Base-by-base conservation (phyloP, 2,329 filamentous ascomycete species). In the Cephalotrichum gorgonifer region DNA sequence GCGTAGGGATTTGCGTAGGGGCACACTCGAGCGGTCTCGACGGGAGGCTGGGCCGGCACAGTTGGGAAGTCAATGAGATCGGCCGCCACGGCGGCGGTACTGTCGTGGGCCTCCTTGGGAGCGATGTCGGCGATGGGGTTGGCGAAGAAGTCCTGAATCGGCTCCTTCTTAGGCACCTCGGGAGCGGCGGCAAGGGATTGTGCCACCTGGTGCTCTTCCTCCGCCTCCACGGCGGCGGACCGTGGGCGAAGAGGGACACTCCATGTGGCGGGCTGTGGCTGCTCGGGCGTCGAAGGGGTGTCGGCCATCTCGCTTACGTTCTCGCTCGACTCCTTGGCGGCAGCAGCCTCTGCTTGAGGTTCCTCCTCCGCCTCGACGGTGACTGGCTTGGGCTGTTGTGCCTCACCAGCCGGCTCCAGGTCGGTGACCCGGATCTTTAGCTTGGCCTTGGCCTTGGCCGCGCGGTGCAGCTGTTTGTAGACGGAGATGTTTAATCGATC, bases 371-470 rank as follows among this genome's bases (percentile, higher is more conserved):
- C 73, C 56, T 82, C 74, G 49, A 76, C 66, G 6, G 72, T 71
- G 39, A 74, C 71, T 12, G 70, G 63, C 58, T 68, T 64, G 53
- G 43, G 26, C 25, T 22, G 12, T 17, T 30, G 43, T 11, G 56
- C 53, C 51, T 57, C 66, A 7, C 60, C 54, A 15, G 63, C 55
- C 52, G 60, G 54, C 38, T 64, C 57, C 47, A 68, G 62, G 30
- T 75, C 59, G 15, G 79, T 83, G 33, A 86, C 84, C 56, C 82
- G 87, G 52, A 98, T 79, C 67, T 93, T 90, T 57, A 98, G 83
- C 82, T 97, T 98, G 56, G 90, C 82, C 76, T 98, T 98, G 33
- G 93, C 93, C 74, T 96, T 98, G 59, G 93, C 93, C 56, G 93
- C 93, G 60, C 93, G 85, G 64, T 93, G 91, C 39, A 98, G 83